These are phyloP conservation scores for Selenicereus undatus DNA, from an alignment of 148 eudicot genomes.

Conservation along the genomic window DNA sequence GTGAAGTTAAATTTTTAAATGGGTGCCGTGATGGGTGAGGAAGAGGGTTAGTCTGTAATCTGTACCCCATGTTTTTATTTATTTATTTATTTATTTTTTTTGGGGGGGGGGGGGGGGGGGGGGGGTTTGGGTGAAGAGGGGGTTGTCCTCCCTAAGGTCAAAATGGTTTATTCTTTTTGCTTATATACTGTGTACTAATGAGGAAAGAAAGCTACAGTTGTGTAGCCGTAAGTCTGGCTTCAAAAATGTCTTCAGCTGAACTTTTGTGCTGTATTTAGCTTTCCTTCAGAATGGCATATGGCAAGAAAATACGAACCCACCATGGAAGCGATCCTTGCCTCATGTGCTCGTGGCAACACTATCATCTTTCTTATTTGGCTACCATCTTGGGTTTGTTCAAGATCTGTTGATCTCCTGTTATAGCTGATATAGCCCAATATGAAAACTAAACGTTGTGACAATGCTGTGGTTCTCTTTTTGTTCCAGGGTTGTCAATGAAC, in stretches of 20 bases:
- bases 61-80: too few relatives aligned
- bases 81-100: too few relatives aligned
- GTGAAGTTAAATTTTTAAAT: background rate
- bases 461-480: conserved; percentile 3
- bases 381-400: conserved; percentile 84
- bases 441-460: conserved; percentile 4
- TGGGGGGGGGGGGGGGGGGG: too few relatives aligned
- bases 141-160: background rate
- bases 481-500: conserved; percentile 92
- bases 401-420: conserved; percentile 3
- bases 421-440: background rate
- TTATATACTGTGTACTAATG: background rate
- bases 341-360: conserved; percentile 85
- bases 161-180: background rate
- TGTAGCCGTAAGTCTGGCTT: conserved; percentile 6
- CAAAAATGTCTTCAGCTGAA: conserved; percentile 13
- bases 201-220: background rate
- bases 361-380: conserved; percentile 85
- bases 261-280: conserved; percentile 34
- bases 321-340: conserved; percentile 81
- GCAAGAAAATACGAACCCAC: conserved; percentile 51
- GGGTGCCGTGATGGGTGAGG: background rate
- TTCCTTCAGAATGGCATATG: conserved; percentile 40
- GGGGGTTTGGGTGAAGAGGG: too few relatives aligned
- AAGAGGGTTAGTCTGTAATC: too few relatives aligned